These are phyloP conservation scores for Physcomitrellopsis africana DNA, from an alignment of 225 moss, liverwort and hornwort species.

Conservation along the genomic window DNA sequence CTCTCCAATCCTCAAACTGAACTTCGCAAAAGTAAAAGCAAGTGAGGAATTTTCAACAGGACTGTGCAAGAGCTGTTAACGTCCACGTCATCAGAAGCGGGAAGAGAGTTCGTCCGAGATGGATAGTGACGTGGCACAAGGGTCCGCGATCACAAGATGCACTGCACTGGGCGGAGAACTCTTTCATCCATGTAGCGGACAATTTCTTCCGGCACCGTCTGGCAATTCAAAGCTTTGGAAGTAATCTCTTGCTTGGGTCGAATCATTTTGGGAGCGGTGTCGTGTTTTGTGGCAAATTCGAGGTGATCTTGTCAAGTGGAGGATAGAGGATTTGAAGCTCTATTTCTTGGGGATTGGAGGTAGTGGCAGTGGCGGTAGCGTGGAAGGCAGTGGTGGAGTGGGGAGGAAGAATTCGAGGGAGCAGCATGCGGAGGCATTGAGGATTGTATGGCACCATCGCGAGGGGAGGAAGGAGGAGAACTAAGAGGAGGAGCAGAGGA, in stretches of 20 bases:
- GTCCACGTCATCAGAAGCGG: no score
- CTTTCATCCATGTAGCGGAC: background rate
- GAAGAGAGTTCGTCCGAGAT: background rate
- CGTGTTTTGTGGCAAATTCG: background rate
- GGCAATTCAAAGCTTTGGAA: background rate
- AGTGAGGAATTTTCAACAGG: no score
- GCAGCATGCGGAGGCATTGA: conserved; percentile 22
- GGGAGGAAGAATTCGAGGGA: background rate
- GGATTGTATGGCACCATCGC: conserved; percentile 60
- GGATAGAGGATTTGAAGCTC: conserved; percentile 11
- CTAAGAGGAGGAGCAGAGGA: conserved; percentile 3
- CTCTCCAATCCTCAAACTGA: no score
- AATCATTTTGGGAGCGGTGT: background rate
- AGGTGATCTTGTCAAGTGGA: background rate
- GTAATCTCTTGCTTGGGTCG: background rate
- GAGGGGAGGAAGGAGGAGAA: conserved; percentile 32
- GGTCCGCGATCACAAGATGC: conserved; percentile 2
- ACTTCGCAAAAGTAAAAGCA: no score
- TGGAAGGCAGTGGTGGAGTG: conserved; percentile 24
- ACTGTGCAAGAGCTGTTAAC: no score
- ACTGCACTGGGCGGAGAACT: background rate
- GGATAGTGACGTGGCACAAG: background rate
- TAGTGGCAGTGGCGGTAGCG: background rate
- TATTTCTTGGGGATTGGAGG: background rate
- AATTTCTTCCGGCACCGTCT: background rate